Evolutionary conservation across 1,284 basidiomycete genomes (phyloP), one percentile per base, ranked within the genome.

Genomic region (Trichosporon sp.): DNA sequence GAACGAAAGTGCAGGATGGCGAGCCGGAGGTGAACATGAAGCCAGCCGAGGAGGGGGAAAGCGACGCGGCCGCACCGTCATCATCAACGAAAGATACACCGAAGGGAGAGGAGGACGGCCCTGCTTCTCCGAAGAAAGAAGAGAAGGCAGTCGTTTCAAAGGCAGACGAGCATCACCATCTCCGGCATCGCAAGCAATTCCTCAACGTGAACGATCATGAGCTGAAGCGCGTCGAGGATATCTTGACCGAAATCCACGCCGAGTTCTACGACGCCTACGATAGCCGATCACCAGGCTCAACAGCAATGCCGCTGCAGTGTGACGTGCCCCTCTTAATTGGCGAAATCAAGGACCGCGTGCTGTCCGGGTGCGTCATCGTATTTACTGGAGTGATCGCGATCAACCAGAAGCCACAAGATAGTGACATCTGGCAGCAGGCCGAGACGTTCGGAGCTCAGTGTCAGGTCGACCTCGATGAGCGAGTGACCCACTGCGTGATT

Each of bases 341-440:
- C 16, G 83, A 83, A 59, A 85, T 95, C 76, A 91, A 96, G 66
- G 76, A 83, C 23, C 84, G 87, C 64, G 89, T 92, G 0, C 83
- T 99, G 19, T 82, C 84, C 27, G 91, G 89, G 25, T 86, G 89
- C 52, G 86, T 89, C 71, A 85, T 99, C 27, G 84, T 95, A 31
- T 98, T 99, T 78, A 96, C 95, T 0, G 91, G 92, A 60, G 87
- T 99, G 52, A 94, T 98, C 63, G 94, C 95, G 1, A 86, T 95
- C 25, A 89, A 92, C 68, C 87, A 86, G 8, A 82, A 82, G 65
- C 89, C 91, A 29, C 88, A 93, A 74, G 83, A 70, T 78, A 82
- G 65, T 14, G 91, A 95, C 69, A 87, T 93, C 59, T 98, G 95
- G 95, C 85, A 86, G 65, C 84, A 89, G 71, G 92, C 95, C 4